Conservation (phyloP, 345 rosid genomes). For the Eucalyptus leucophloia region DNA sequence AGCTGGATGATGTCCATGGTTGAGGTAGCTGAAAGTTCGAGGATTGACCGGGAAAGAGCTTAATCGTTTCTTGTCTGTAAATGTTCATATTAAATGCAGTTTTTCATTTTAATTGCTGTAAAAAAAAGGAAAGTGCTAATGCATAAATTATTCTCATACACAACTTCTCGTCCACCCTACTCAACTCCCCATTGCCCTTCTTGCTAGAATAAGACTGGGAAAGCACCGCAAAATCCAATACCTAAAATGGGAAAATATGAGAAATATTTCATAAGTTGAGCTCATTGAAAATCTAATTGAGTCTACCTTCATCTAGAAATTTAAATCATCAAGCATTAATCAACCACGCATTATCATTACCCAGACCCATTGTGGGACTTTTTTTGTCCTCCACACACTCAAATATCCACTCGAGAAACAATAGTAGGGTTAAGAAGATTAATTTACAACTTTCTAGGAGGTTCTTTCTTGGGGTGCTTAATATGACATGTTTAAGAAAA, state of each 20-base stretch:
- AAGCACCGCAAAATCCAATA: not conserved
- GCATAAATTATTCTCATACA: not conserved
- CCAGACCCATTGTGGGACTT: fast-evolving
- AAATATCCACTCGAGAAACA: not conserved
- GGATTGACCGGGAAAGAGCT: not conserved
- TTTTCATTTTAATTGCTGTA: not conserved
- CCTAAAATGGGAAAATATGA: fast-evolving
- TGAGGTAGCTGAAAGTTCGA: not conserved
- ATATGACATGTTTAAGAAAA: fast-evolving
- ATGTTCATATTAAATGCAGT: not conserved
- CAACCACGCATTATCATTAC: not conserved
- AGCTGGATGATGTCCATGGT: not conserved
- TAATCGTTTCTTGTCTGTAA: not conserved
- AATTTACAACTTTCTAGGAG: fast-evolving
- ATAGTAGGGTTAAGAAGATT: not conserved
- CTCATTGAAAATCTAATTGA: not conserved
- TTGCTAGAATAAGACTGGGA: not conserved
- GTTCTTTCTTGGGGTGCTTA: not conserved
- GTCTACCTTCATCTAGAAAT: fast-evolving
- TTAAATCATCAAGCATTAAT: not conserved
- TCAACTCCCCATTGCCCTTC: not conserved
- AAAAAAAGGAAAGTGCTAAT: not conserved
- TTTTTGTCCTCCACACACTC: not conserved
- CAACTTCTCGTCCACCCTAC: not conserved
- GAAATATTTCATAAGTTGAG: not conserved